These are phyloP conservation scores for Murraya paniculata DNA, from an alignment of 345 rosid species.

Conservation along the genomic window DNA sequence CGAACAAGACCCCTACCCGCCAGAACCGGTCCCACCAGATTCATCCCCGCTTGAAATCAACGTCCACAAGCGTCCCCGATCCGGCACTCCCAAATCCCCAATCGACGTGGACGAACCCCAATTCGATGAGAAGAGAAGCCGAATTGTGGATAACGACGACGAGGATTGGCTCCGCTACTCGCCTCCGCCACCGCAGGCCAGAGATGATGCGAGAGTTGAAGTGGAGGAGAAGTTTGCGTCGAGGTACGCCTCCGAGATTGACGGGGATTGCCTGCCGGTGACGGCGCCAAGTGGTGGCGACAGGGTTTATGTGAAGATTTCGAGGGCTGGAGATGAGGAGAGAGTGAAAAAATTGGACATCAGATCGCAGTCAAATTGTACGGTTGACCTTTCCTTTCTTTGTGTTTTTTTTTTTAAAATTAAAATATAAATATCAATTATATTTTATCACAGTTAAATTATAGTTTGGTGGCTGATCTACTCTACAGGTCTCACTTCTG, in stretches of 20 bases:
- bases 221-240: conserved; percentile 53
- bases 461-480: not conserved
- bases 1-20: conserved; percentile 33
- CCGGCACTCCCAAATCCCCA: conserved; percentile 24
- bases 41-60: conserved; percentile 23
- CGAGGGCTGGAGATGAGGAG: conserved; percentile 41
- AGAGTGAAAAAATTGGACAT: conserved; percentile 40
- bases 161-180: conserved; percentile 72
- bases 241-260: conserved; percentile 65
- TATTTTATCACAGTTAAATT: not conserved
- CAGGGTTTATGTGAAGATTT: conserved; percentile 81
- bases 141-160: conserved; percentile 22
- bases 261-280: conserved; percentile 81
- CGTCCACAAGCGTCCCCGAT: conserved; percentile 51
- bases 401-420: too few relatives aligned
- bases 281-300: conserved; percentile 85
- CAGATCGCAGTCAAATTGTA: conserved; percentile 50
- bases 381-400: not conserved
- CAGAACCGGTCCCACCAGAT: conserved; percentile 30
- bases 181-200: conserved; percentile 33
- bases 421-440: too few relatives aligned
- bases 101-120: conserved; percentile 17
- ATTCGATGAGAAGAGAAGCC: conserved; percentile 53
- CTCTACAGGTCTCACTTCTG: conserved; percentile 60
- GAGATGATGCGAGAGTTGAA: conserved; percentile 20